Base-by-base conservation (phyloP, 192 early-diverging fungal genomes). In the Umbelopsis vinacea region DNA sequence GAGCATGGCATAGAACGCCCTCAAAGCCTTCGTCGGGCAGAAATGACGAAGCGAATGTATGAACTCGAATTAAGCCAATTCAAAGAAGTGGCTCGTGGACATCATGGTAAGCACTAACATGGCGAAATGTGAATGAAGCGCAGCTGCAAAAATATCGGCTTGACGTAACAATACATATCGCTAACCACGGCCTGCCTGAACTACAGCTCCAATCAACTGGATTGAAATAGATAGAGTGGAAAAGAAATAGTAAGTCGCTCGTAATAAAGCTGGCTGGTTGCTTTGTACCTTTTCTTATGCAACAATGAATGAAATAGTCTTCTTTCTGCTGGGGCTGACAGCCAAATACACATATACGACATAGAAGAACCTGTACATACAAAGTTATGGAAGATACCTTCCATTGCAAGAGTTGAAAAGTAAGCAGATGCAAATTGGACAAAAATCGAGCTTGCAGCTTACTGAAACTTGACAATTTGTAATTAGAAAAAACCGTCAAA, bases 301-400 rank as follows among this genome's bases (percentile, higher is more conserved):
- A 38, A 23, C 3, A 11, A 3, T 48, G 21, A 11, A 40, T 38
- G 26, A n/a, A 46, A n/a, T 68, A 90, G 90, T 73, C 68, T 92
- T 21, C 55, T 92, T 4, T 83, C 87, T 19, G 91, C 85, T 21
- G 86, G 90, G 6, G 81, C 83, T 26, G 90, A 92, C 76, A 76
- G 86, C 10, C 66, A 73, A 57, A 76, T 92, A 10, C 81, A 84
- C 46, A 38, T 92, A 2, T 92, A 87, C 75, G 89, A 92, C 67
- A 74, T 92, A 47, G 86, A 90, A 19, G 79, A 79, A 22, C 67
- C 22, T 23, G 35, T 35, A 21, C 40, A 71, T 35, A 69, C 66
- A 66, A 76, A 46, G 15, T 35, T 26, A 4, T 29, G 52, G 23
- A 74, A 46, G 21, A 72, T 76, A 46, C 52, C 46, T 43, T 71